These are phyloP conservation scores for Conticribra guillardii DNA, from an alignment of 108 stramenopile species.

Conservation along the genomic window DNA sequence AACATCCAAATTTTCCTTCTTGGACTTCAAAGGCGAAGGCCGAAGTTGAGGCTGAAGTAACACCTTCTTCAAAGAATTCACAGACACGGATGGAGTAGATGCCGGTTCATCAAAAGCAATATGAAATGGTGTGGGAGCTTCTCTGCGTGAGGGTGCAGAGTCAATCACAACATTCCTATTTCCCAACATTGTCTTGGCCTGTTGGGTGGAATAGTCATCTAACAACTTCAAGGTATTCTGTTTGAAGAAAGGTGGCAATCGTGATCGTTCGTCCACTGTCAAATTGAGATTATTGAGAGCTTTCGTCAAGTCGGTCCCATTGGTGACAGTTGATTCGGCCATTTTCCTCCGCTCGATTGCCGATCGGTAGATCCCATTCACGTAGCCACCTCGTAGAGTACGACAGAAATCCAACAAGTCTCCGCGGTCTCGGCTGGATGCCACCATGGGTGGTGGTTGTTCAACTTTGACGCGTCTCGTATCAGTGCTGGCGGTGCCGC, in stretches of 20 bases:
- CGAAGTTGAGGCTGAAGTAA: constrained; percentile 24
- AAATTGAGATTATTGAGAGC: constrained; percentile 64
- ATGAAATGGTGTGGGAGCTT: neutral
- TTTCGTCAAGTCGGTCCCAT: constrained; percentile 34
- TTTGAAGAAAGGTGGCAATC: constrained; percentile 57
- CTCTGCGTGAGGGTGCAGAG: neutral
- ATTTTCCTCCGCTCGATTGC: constrained; percentile 74
- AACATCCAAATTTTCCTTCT: constrained; percentile 22
- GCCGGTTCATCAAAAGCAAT: neutral
- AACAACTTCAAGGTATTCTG: constrained; percentile 16
- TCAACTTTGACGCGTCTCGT: constrained; percentile 32
- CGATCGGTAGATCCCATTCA: constrained; percentile 70
- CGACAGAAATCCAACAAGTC: constrained; percentile 59
- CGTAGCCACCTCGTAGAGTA: constrained; percentile 76
- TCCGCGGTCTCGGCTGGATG: neutral
- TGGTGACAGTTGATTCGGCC: constrained; percentile 55
- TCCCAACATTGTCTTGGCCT: constrained; percentile 6
- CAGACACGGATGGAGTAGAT: constrained; percentile 1
- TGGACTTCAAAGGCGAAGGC: constrained; percentile 38
- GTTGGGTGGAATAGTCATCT: constrained; percentile 23
- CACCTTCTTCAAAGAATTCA: constrained; percentile 18
- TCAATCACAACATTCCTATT: constrained; percentile 2
- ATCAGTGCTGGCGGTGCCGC: constrained; percentile 9
- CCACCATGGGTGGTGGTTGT: constrained; percentile 15
- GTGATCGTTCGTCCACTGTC: constrained; percentile 49